These are phyloP conservation scores for Quercus robur DNA, from an alignment of 306 rosid species.

Conservation along the genomic window DNA sequence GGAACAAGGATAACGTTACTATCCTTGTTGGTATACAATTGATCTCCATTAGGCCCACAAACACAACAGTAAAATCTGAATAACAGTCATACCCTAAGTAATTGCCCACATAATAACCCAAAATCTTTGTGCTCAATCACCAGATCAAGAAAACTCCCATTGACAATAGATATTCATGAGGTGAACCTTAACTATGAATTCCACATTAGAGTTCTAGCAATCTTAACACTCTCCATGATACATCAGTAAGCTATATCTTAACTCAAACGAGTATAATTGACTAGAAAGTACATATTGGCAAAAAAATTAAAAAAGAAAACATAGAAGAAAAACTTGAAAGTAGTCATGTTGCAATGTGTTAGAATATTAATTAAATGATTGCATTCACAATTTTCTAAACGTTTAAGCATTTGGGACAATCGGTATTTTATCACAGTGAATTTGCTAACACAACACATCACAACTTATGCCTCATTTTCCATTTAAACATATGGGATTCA, in stretches of 20 bases:
- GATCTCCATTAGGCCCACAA: background rate
- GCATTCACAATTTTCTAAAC: too few species aligned
- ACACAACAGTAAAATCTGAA: background rate
- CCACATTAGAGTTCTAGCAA: background rate
- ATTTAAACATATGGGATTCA: background rate
- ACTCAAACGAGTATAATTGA: background rate
- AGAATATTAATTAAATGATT: too few species aligned
- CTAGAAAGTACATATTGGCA: background rate
- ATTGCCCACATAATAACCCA: background rate
- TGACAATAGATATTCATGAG: background rate
- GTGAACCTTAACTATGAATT: background rate
- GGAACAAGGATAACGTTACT: background rate
- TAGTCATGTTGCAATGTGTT: background rate
- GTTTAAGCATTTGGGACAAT: too few species aligned
- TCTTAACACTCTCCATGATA: background rate
- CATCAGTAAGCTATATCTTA: background rate
- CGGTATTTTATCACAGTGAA: background rate
- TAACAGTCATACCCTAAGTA: background rate
- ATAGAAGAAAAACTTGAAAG: constrained; percentile 4
- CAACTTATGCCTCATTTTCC: background rate
- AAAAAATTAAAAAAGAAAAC: background rate
- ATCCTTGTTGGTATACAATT: background rate
- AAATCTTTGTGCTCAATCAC: background rate
- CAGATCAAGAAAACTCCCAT: background rate
- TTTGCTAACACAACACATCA: background rate